Evolutionary conservation across 441 rosid genomes (phyloP).

Genomic region (Melastoma candidum): DNA sequence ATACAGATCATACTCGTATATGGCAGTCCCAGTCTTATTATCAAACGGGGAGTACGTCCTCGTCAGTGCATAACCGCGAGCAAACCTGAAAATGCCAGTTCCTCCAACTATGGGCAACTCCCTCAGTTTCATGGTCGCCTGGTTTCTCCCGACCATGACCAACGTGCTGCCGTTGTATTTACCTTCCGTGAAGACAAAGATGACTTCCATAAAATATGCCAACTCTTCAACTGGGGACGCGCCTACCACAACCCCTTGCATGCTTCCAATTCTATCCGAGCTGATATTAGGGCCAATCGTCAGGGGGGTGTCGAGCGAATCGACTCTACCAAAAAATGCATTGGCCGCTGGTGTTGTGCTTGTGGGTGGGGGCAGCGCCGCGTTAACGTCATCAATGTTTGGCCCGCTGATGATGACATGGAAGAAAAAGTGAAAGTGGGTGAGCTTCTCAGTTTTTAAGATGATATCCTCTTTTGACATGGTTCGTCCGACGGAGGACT

Average conservation of each 20-base stretch:
- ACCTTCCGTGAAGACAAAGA: conserved; percentile 1
- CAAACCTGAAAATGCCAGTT: not conserved
- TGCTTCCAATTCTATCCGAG: not conserved
- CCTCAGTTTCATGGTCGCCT: not conserved
- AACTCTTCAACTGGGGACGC: conserved; percentile 1
- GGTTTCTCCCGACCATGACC: conserved; percentile 1
- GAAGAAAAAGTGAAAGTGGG: too few relatives aligned
- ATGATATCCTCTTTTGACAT: too few relatives aligned
- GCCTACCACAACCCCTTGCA: not conserved
- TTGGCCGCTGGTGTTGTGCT: too few relatives aligned
- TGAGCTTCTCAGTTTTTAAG: too few relatives aligned
- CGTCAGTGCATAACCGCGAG: not conserved
- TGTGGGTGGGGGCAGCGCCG: too few relatives aligned
- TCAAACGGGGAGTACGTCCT: not conserved
- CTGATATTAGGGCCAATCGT: not conserved
- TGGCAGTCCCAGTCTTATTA: not conserved
- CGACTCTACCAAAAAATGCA: not conserved
- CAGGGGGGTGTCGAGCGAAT: not conserved
- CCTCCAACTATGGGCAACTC: conserved; percentile 2
- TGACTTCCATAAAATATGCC: not conserved
- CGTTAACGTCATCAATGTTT: too few relatives aligned
- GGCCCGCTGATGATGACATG: too few relatives aligned
- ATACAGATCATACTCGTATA: not conserved
- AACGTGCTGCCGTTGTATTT: conserved; percentile 2
- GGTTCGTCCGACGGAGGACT: too few relatives aligned